phyloP scores from a whole-genome alignment of 2,329 filamentous ascomycete species.

The Pseudogymnoascus sp. region DNA sequence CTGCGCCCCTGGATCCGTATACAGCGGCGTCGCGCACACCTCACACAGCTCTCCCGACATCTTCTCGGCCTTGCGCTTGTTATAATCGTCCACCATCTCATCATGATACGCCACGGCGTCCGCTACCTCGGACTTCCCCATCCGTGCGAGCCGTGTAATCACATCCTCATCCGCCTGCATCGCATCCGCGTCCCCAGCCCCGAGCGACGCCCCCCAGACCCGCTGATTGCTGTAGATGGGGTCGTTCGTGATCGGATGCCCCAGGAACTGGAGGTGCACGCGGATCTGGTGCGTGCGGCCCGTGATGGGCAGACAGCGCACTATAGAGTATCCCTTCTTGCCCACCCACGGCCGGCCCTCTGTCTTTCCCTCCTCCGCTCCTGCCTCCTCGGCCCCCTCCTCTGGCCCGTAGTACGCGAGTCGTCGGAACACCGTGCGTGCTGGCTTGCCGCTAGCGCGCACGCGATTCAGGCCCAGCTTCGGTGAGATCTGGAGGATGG shows the following conservation, averaged over 20 bases:
- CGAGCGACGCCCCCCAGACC: constrained; percentile 80
- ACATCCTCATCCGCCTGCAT: constrained; percentile 75
- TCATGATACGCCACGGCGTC: constrained; percentile 90
- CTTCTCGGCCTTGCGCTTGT: constrained; percentile 85
- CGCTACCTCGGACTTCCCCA: constrained; percentile 91
- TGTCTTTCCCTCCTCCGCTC: constrained; percentile 21
- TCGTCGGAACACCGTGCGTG: constrained; percentile 83
- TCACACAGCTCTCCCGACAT: constrained; percentile 79
- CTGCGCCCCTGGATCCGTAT: constrained; percentile 83
- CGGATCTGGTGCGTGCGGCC: constrained; percentile 91
- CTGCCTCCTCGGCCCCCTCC: constrained; percentile 12
- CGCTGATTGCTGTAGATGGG: constrained; percentile 93
- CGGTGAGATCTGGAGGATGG: constrained; percentile 87
- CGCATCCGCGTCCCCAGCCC: constrained; percentile 55
- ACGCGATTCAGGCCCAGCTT: constrained; percentile 92
- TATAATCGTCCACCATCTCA: constrained; percentile 83
- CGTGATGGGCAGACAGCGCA: constrained; percentile 86
- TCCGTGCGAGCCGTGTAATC: constrained; percentile 71
- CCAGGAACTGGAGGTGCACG: constrained; percentile 89
- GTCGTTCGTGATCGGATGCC: constrained; percentile 93
- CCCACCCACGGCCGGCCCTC: constrained; percentile 34
- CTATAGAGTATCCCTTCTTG: constrained; percentile 83
- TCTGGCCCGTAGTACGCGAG: constrained; percentile 77
- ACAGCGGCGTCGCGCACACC: constrained; percentile 77
- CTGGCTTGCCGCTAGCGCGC: constrained; percentile 84